phyloP scores from a whole-genome alignment of 441 rosid species.

The Dalechampia spathulata region DNA sequence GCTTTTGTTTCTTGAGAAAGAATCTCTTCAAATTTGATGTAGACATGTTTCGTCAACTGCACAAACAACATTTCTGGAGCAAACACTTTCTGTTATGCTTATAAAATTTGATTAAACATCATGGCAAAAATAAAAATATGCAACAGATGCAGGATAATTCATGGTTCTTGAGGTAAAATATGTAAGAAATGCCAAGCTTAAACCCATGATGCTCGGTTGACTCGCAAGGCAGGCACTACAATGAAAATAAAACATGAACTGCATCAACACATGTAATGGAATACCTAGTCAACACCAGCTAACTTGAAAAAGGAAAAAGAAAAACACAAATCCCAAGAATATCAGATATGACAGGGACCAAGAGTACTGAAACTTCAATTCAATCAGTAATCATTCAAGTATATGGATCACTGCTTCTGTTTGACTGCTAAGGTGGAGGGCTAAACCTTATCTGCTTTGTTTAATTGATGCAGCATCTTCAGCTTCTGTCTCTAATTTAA shows the following conservation, averaged over 20 bases:
- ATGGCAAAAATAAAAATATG: neutral
- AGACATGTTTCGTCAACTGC: neutral
- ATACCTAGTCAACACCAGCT: constrained; percentile 23
- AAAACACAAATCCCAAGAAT: constrained; percentile 22
- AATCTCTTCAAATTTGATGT: no score
- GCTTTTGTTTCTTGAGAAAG: no score
- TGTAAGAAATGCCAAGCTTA: no score
- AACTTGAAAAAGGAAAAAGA: constrained; percentile 6
- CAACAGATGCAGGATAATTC: no score
- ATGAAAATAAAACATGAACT: no score
- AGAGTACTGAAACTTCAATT: constrained; percentile 17
- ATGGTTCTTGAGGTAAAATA: no score
- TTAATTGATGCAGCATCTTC: constrained; percentile 17
- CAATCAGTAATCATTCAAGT: constrained; percentile 23
- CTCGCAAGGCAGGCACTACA: neutral
- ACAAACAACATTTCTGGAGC: neutral
- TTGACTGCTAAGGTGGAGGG: constrained; percentile 21
- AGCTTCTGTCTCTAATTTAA: constrained; percentile 38
- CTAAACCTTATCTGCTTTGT: constrained; percentile 28
- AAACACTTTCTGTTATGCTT: no score
- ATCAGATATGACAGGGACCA: constrained; percentile 26
- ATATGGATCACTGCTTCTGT: constrained; percentile 31
- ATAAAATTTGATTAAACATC: no score
- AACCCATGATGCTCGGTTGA: no score
- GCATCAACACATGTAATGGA: constrained; percentile 12